Evolutionary conservation across 75 land plant genomes (phyloP), one percentile per base, ranked within the genome.

Genomic region (Cupressus sempervirens): DNA sequence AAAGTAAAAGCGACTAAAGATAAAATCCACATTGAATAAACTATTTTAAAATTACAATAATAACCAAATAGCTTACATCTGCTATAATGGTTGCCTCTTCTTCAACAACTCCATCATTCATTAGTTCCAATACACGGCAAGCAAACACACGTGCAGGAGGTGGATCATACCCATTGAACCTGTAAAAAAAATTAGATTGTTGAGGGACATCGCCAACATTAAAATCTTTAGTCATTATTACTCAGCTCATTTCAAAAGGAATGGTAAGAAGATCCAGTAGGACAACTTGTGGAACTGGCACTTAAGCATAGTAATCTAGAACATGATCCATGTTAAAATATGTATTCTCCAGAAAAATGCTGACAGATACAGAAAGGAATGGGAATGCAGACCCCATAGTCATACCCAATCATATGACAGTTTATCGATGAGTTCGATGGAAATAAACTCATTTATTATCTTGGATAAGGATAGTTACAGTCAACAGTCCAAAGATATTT

Each of bases 71-170:
- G 83, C 90, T 72, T 88, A 92, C 95, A 86, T 94, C 91, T 48
- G 92, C 95, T 34, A 91, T 89, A 48, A 91, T 82, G 76, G 91
- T 91, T 1, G 95, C 92, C n/a, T 94, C 89, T 23, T 87, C 90
- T 86, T 92, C 94, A 29, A 41, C 67, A 81, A 92, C 91, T n/a
- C 94, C 94, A 20, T 91, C 88, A 34, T 87, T 89, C 84, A 91
- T 93, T 56, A 96, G 82, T 85, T 94, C 96, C 26, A 94, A 89
- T 77, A 94, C 92, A 46, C 96, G 90, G 89, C 86, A 91, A 7
- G 88, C 98, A 88, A 96, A 94, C 62, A 93, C 86, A 83, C 96
- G 94, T 16, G 93, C 91, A 52, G 94, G 94, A 70, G 91, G 91
- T 9, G 95, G 94, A 82, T 91, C 88, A 85, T 90, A 94, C 23